These are phyloP conservation scores for Aechmea fasciata DNA, from an alignment of 176 grass and related monocot species.

Conservation along the genomic window DNA sequence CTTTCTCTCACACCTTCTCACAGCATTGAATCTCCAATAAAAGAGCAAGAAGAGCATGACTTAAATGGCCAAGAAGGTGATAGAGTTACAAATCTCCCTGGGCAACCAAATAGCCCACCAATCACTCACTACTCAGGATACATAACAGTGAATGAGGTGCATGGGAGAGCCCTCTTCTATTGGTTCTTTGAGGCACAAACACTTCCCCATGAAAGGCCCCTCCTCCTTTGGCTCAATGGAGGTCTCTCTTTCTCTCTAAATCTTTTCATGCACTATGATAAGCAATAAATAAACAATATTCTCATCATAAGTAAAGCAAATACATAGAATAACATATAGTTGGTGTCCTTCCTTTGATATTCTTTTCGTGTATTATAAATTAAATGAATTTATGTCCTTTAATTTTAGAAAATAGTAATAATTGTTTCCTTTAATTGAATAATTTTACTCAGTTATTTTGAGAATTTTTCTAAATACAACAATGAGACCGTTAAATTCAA, in stretches of 20 bases:
- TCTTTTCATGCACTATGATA: not conserved
- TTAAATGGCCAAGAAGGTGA: slow-evolving; percentile 17
- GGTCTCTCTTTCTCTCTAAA: slow-evolving; percentile 20
- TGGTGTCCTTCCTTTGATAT: too few species aligned
- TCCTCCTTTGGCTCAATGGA: slow-evolving; percentile 83
- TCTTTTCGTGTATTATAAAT: too few species aligned
- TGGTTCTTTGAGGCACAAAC: slow-evolving; percentile 68
- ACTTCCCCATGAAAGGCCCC: slow-evolving; percentile 34
- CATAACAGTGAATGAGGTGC: slow-evolving; percentile 5
- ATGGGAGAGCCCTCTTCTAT: slow-evolving; percentile 22
- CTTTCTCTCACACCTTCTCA: not conserved
- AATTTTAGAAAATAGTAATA: too few species aligned
- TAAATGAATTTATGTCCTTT: too few species aligned
- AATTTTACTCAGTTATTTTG: too few species aligned
- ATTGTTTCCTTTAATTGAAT: too few species aligned
- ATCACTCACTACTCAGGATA: slow-evolving; percentile 24
- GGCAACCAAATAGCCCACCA: slow-evolving; percentile 9
- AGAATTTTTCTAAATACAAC: too few species aligned
- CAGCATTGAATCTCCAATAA: not conserved
- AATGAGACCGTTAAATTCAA: too few species aligned
- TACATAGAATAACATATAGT: too few species aligned
- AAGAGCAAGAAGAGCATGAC: slow-evolving; percentile 3
- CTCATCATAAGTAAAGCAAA: too few species aligned
- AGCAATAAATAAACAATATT: too few species aligned
- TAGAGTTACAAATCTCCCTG: slow-evolving; percentile 24